Percentiles rank a stretch among this genome's conserved stretches.
These are phyloP conservation scores for Auriscalpium orientale DNA, from an alignment of 768 basidiomycete genomes.

Conservation along the genomic window DNA sequence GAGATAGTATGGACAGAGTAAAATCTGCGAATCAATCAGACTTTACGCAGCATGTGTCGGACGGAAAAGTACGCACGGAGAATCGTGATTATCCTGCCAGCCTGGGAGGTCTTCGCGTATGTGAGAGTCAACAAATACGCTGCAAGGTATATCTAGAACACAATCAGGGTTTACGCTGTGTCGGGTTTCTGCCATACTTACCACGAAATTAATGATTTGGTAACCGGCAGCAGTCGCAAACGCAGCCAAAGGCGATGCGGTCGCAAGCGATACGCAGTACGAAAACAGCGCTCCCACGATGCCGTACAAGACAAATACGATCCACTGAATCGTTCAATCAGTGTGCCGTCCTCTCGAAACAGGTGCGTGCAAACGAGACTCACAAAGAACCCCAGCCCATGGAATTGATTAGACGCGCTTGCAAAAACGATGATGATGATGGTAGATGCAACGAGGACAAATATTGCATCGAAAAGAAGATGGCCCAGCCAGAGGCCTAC, in stretches of 20 bases:
- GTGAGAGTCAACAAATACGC: conserved; percentile 68
- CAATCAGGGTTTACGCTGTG: background rate
- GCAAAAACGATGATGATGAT: conserved; percentile 59
- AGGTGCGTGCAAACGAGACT: conserved; percentile 26
- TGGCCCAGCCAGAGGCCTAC: conserved; percentile 75
- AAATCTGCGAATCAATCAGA: conserved; percentile 36
- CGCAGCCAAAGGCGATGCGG: conserved; percentile 59
- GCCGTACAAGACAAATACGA: conserved; percentile 64
- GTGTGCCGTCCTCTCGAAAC: background rate
- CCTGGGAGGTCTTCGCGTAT: conserved; percentile 55
- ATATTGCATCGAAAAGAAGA: conserved; percentile 62
- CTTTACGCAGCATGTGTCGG: background rate
- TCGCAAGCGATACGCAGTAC: conserved; percentile 55
- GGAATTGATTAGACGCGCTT: conserved; percentile 50
- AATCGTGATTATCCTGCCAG: conserved; percentile 46
- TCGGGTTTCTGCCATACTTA: conserved; percentile 28
- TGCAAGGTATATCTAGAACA: conserved; percentile 48
- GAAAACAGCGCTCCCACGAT: conserved; percentile 61
- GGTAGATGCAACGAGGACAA: conserved; percentile 51
- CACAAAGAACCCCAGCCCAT: conserved; percentile 56
- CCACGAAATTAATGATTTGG: conserved; percentile 64
- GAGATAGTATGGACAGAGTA: conserved; percentile 57
- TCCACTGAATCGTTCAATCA: conserved; percentile 40
- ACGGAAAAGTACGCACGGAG: conserved; percentile 34
- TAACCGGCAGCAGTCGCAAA: conserved; percentile 70